Evolutionary conservation across 306 rosid genomes (phyloP), one percentile per base, ranked within the genome.

Genomic region (Prunus fruticosa): DNA sequence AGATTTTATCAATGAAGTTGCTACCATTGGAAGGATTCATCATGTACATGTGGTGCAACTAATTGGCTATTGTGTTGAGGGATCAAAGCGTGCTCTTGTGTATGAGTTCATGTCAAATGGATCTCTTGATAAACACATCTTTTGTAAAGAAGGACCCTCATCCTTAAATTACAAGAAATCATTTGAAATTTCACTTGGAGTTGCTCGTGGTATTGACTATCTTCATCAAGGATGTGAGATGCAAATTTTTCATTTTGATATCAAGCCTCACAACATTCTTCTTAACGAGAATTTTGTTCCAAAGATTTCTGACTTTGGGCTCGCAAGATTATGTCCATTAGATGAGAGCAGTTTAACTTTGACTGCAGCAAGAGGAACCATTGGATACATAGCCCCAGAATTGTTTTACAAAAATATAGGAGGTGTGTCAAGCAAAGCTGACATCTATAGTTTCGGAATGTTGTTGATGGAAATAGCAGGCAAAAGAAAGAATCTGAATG

Each of bases 231-330:
- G 76, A 11, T 72, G 67, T 18, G 66, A 72, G 18, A 57, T 72
- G 76, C 51, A 57, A 15, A 72, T 72, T 57, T 27, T 72, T 23
- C 76, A 72, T 22, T 72, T 72, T 3, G 76, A 72, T 41, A 41
- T 72, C 15, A 72, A 72, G 54, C 67, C 76, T 23, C 76, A 72
- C 76, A 72, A 72, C 67, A 41, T 57, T 72, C 76, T 72, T 57
- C 66, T 72, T 8, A 43, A 57, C 2, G 56, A 20, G 2, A 43
- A 58, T 4, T 72, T 41, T 22, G 54, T 57, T 72, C 76, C 67
- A 4, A 72, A 57, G 54, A 5, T 72, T 57, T 72, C 67, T 3
- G 67, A 72, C 22, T 72, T 72, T 22, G 76, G 76, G 0, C 67
- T 57, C 0, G 76, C 76, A 14, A 72, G 56, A 41, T 13, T 72